Base-by-base conservation (phyloP, 257 asterid species). In the Dorcoceras hygrometricum region DNA sequence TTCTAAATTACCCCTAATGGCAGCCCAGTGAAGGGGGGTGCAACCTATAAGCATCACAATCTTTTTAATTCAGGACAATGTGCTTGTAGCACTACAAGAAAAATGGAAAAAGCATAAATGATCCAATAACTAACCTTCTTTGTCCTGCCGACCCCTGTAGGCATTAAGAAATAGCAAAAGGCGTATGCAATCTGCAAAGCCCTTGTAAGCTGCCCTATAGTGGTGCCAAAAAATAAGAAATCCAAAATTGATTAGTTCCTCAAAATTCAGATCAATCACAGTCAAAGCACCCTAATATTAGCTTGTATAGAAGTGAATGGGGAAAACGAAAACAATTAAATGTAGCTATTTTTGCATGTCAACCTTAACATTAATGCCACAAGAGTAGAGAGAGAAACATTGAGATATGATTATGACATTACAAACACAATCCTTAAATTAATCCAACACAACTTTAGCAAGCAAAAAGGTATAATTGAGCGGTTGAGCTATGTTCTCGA, bases 1-100 rank as follows among this genome's bases (percentile, higher is more conserved):
- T 82, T 93, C 99, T 75, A 93, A 77, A 68, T 90, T 84, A 69
- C 96, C 99, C 83, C 90, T 85, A 60, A 88, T 88, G 75, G 99
- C 97, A 78, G 97, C 96, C 99, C 99, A 93, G 66, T 93, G 99
- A 59, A 93, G 88, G 70, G 99, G 95, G 57, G 96, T 90, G 80
- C 99, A 93, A 69, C 99, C 99, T 93, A 68, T 64, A 67, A 61
- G 55, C 23, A 68, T 80, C 43, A 71, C 64, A 57, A 23, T 11
- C 53, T 27, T 56, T 55, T 58, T 26, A 23, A 69, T 73, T n/a
- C 55, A 65, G 60, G 36, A 75, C 62, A 75, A 48, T 57, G 63
- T 23, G 63, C 56, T 50, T 32, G 24, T 11, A 29, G 72, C 27
- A 63, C 14, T 11, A 27, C 55, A 48, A 60, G 34, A 18, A 67